These are phyloP conservation scores for Ophiocordyceps camponoti-floridani DNA, from an alignment of 2,329 filamentous ascomycete species.

Conservation along the genomic window DNA sequence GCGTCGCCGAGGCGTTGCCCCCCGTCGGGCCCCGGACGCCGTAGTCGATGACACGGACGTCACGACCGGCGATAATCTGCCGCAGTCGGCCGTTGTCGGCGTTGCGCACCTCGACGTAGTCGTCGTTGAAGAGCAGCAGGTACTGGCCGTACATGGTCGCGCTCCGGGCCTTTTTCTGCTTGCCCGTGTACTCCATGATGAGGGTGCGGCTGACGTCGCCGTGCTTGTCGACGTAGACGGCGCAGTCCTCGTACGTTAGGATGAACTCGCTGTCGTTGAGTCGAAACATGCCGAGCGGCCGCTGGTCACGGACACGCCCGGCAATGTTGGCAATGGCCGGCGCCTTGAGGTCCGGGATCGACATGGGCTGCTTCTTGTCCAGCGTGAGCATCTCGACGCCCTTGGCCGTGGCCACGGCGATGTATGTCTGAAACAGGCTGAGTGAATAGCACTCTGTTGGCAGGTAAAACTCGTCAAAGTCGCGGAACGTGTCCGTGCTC, in stretches of 20 bases:
- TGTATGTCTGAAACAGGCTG: slow-evolving; percentile 88
- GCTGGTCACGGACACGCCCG: slow-evolving; percentile 62
- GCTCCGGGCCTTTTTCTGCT: slow-evolving; percentile 55
- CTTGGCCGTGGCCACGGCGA: slow-evolving; percentile 78
- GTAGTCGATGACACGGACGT: slow-evolving; percentile 82
- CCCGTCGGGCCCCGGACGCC: slow-evolving; percentile 48
- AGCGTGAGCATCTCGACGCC: slow-evolving; percentile 92
- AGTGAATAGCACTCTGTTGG: slow-evolving; percentile 88
- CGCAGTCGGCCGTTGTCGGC: slow-evolving; percentile 85
- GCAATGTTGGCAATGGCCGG: slow-evolving; percentile 73
- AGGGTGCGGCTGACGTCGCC: slow-evolving; percentile 86
- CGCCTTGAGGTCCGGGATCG: slow-evolving; percentile 70
- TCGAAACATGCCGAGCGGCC: slow-evolving; percentile 89
- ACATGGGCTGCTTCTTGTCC: slow-evolving; percentile 93
- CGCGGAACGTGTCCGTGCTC: slow-evolving; percentile 85
- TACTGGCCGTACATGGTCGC: slow-evolving; percentile 87
- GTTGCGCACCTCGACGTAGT: slow-evolving; percentile 94
- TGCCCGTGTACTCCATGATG: slow-evolving; percentile 98
- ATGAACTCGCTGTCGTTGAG: slow-evolving; percentile 86
- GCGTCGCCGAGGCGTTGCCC: slow-evolving; percentile 18
- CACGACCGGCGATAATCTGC: slow-evolving; percentile 83
- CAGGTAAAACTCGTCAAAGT: slow-evolving; percentile 98
- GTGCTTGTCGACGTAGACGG: slow-evolving; percentile 95
- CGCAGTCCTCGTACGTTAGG: slow-evolving; percentile 86
- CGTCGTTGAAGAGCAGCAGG: slow-evolving; percentile 80